Conservation (phyloP, 495 filamentous ascomycete genomes). For the Daldinia grandis region DNA sequence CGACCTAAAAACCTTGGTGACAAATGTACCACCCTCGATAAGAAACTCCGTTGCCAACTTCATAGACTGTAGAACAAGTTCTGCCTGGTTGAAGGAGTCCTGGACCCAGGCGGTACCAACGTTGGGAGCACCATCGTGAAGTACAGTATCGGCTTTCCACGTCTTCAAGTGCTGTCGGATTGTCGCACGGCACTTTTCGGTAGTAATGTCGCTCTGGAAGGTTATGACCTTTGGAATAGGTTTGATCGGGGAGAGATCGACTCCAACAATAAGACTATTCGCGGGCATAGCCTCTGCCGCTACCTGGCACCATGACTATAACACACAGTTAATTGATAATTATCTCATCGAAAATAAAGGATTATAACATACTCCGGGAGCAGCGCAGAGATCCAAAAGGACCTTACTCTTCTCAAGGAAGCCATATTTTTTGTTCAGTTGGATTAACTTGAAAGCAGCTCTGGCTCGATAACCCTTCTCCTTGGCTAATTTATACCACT, state of each 20-base stretch:
- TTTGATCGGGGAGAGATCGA: constrained; percentile 96
- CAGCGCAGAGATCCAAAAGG: constrained; percentile 94
- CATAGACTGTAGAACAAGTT: constrained; percentile 89
- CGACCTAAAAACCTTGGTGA: constrained; percentile 98
- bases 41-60: constrained; percentile 96
- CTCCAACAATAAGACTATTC: constrained; percentile 89
- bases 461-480: constrained; percentile 97
- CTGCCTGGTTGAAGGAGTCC: constrained; percentile 97
- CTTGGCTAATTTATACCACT: constrained; percentile 91
- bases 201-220: constrained; percentile 98
- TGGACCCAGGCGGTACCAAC: constrained; percentile 98
- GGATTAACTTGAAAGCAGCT: constrained; percentile 98
- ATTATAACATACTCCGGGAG: constrained; percentile 77
- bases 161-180: constrained; percentile 91
- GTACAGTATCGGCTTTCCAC: constrained; percentile 97
- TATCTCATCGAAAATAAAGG: not conserved
- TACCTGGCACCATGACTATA: constrained; percentile 96
- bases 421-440: constrained; percentile 98
- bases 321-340: not conserved
- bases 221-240: constrained; percentile 90
- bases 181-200: constrained; percentile 93
- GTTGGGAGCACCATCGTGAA: constrained; percentile 98
- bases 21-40: constrained; percentile 87
- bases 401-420: constrained; percentile 98
- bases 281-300: constrained; percentile 93